Evolutionary conservation across 345 rosid genomes (phyloP).

Genomic region (Rhodomyrtus tomentosa): DNA sequence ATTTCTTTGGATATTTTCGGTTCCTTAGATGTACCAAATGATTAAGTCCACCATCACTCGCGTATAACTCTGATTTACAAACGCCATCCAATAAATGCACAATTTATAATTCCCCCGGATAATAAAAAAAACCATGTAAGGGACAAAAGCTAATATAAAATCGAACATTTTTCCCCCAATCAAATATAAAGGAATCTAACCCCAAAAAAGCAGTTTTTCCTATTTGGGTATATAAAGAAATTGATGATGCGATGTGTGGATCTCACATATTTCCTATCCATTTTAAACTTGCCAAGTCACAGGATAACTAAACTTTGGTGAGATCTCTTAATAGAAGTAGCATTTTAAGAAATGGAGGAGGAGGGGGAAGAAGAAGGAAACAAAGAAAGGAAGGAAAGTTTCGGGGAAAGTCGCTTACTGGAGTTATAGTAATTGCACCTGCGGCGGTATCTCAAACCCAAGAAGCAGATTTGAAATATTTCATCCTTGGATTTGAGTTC

Average conservation of each 20-base stretch:
- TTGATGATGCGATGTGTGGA: fast-evolving
- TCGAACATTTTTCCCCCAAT: too few species aligned
- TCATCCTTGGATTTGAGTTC: too few species aligned
- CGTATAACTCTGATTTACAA: neutral
- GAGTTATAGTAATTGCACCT: fast-evolving
- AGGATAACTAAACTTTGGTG: neutral
- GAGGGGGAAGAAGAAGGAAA: neutral
- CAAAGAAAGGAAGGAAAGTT: neutral
- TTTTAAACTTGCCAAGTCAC: neutral
- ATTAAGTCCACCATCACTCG: neutral
- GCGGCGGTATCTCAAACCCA: fast-evolving
- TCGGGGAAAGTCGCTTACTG: neutral
- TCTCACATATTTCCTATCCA: neutral
- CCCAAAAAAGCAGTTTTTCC: neutral
- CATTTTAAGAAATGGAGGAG: neutral
- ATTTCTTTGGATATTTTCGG: too few species aligned
- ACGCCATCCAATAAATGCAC: too few species aligned
- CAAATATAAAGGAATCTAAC: neutral
- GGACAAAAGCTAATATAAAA: too few species aligned
- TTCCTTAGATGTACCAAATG: too few species aligned
- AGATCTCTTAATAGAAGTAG: fast-evolving
- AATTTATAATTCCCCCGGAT: too few species aligned
- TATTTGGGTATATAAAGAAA: neutral
- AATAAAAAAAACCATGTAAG: too few species aligned
- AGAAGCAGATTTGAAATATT: neutral